Evolutionary conservation across 1,139 yeast genomes (phyloP), one percentile per base, ranked within the genome.

Genomic region (Spencermartinsiella ligniputridi): DNA sequence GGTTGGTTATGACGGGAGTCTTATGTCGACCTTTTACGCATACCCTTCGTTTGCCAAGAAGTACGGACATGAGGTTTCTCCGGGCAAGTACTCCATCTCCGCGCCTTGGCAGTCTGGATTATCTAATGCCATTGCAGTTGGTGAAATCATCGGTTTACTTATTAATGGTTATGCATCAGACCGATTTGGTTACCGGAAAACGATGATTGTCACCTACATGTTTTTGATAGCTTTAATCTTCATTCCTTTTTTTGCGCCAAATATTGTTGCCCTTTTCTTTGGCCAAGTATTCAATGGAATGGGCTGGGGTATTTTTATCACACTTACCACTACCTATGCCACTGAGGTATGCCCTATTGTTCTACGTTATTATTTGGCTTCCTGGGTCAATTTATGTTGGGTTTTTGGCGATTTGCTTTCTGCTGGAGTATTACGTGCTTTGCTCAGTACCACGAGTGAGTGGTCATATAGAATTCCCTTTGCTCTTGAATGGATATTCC

Each of bases 401-500:
- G 67, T 64, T 35, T 53, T 68, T 38, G 76, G 76, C 6, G 71
- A 69, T 46, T 56, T 71, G 32, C 57, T 70, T 41, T 59, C 71
- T 5, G 56, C 70, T 19, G 69, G 72, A 37, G 66, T 71, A 16
- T 54, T 71, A 45, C 61, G 60, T 42, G 71, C 65, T 5, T 30
- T 45, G 20, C 21, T 38, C 20, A 22, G 19, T 6, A 29, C 33
- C n/a, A 61, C 61, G 44, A 70, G 64, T 8, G 49, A 57, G 12
- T 51, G 61, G 56, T 62, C 72, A 1, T 72, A 69, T 58, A 58
- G 63, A 39, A 59, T 74, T 25, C 78, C 79, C 1, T 73, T 70
- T 56, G 79, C 75, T 1, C 45, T 75, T 21, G 83, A 79, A 59
- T 79, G 83, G 83, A 57, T 71, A 9, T 79, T 83, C 82, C 81